These are phyloP conservation scores for Takashimella tepidaria DNA, from an alignment of 1,284 basidiomycete species.

Conservation along the genomic window DNA sequence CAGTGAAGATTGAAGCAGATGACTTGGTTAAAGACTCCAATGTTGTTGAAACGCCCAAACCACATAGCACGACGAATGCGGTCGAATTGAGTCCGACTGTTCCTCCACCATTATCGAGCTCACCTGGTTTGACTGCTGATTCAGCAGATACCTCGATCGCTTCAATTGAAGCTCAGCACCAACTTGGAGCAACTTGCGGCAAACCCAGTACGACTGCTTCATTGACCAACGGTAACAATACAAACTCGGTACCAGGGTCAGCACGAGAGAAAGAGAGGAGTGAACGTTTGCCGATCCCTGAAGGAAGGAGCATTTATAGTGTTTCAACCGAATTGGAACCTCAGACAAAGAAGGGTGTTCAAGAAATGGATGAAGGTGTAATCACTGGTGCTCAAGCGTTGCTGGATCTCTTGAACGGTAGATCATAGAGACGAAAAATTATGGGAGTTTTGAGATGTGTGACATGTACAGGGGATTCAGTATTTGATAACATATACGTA, in stretches of 20 bases:
- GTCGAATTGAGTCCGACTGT: not conserved
- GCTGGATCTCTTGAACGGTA: slow-evolving; percentile 17
- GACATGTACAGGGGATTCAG: too few species aligned
- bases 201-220: too few species aligned
- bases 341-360: slow-evolving; percentile 16
- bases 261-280: not conserved
- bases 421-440: slow-evolving; percentile 6
- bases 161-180: not conserved
- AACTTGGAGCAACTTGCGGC: not conserved
- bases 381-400: slow-evolving; percentile 19
- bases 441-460: too few species aligned
- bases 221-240: not conserved
- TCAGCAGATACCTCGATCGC: not conserved
- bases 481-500: too few species aligned
- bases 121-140: slow-evolving; percentile 2
- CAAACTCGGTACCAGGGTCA: not conserved
- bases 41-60: not conserved
- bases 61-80: not conserved
- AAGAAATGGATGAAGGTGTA: slow-evolving; percentile 22
- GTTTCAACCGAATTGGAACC: slow-evolving; percentile 21
- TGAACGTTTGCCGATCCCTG: slow-evolving; percentile 12
- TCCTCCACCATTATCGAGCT: slow-evolving; percentile 2
- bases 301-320: slow-evolving; percentile 20
- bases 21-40: not conserved
- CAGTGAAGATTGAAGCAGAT: not conserved